phyloP scores from a whole-genome alignment of 2,329 filamentous ascomycete species.

The Pezicula neosporulosa region DNA sequence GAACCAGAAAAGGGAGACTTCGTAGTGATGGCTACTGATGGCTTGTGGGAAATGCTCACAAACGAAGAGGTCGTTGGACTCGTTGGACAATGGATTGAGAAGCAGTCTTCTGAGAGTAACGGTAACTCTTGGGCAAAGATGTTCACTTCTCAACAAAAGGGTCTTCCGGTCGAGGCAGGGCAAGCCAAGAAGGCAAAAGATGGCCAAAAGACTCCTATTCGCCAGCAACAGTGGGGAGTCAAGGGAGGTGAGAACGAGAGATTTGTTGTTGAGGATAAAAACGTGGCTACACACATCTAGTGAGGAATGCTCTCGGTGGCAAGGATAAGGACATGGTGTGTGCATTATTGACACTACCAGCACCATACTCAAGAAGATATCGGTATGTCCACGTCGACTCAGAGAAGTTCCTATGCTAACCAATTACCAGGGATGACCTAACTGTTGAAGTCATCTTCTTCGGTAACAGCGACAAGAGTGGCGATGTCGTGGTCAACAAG shows the following conservation, averaged over 20 bases:
- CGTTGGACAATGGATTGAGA: slow-evolving; percentile 95
- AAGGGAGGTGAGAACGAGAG: slow-evolving; percentile 68
- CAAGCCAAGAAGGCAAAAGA: slow-evolving; percentile 42
- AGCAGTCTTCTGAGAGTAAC: slow-evolving; percentile 45
- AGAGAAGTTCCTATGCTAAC: slow-evolving; percentile 10
- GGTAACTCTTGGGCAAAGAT: slow-evolving; percentile 62
- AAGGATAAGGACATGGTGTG: slow-evolving; percentile 92
- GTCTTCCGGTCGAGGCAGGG: slow-evolving; percentile 73
- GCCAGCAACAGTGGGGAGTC: slow-evolving; percentile 87
- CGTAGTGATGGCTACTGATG: slow-evolving; percentile 92
- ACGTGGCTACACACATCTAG: slow-evolving; percentile 95
- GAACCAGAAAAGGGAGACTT: slow-evolving; percentile 90
- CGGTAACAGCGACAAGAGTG: slow-evolving; percentile 72
- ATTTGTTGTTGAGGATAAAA: slow-evolving; percentile 95
- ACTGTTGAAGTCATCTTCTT: slow-evolving; percentile 99
- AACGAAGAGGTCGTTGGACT: slow-evolving; percentile 97
- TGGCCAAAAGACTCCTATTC: slow-evolving; percentile 84
- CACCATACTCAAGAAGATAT: slow-evolving; percentile 87
- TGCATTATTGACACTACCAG: slow-evolving; percentile 84
- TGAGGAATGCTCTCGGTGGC: slow-evolving; percentile 91
- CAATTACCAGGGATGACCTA: slow-evolving; percentile 70
- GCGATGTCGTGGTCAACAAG: slow-evolving; percentile 77
- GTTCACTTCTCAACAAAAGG: slow-evolving; percentile 49
- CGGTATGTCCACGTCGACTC: slow-evolving; percentile 52
- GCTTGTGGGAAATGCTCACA: slow-evolving; percentile 98